Percentiles rank a stretch among this genome's conserved stretches.
Evolutionary conservation across 805 yeast genomes (phyloP).

Genomic region (Wickerhamomyces xylosicus): DNA sequence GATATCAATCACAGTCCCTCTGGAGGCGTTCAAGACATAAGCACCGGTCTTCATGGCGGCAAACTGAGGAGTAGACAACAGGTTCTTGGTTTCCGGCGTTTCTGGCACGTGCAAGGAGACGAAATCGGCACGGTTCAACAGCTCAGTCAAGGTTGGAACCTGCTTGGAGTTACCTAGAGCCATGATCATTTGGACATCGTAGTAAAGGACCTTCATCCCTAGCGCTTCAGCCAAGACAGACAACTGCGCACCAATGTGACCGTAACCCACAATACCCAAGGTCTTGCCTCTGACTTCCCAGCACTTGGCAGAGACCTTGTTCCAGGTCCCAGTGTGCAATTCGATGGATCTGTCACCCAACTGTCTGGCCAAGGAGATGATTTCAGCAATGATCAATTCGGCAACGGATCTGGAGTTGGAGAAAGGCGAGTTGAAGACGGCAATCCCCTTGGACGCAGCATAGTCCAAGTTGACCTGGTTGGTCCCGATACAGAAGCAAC

Average conservation of each 20-base stretch:
- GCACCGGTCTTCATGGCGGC: conserved; percentile 96
- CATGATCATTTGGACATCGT: conserved; percentile 90
- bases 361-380: conserved; percentile 91
- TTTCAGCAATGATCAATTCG: conserved; percentile 91
- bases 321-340: conserved; percentile 95
- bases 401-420: conserved; percentile 98
- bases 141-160: conserved; percentile 74
- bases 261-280: conserved; percentile 93
- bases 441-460: conserved; percentile 89
- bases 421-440: conserved; percentile 97
- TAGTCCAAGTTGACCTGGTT: conserved; percentile 90
- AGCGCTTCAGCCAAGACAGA: conserved; percentile 94
- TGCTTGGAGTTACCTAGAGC: conserved; percentile 94
- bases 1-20: conserved; percentile 96
- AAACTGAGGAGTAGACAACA: conserved; percentile 84
- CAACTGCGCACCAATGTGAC: conserved; percentile 96
- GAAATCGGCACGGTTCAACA: conserved; percentile 75
- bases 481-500: conserved; percentile 99
- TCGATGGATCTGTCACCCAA: conserved; percentile 94
- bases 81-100: conserved; percentile 81
- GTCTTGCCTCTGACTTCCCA: conserved; percentile 99
- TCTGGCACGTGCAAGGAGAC: conserved; percentile 93
- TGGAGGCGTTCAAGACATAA: conserved; percentile 88
- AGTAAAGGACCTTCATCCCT: conserved; percentile 95
- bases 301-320: conserved; percentile 87